Percentiles rank a stretch among this genome's conserved stretches.
phyloP scores from a whole-genome alignment of 2,329 filamentous ascomycete genomes.

The Diaporthe caulivora region DNA sequence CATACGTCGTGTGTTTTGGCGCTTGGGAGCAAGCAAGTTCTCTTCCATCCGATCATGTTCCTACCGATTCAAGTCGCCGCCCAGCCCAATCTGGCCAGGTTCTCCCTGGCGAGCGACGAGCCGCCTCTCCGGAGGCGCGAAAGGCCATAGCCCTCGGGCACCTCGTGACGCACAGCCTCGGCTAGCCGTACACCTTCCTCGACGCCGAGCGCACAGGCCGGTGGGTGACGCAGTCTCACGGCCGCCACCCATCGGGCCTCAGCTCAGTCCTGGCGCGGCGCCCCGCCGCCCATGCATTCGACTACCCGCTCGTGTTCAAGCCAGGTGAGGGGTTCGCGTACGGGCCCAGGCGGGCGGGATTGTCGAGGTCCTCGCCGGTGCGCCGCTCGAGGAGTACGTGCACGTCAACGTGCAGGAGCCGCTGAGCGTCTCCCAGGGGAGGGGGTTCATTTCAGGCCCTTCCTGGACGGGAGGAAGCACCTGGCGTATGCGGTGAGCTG shows the following conservation, averaged over 20 bases:
- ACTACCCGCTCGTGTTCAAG: constrained; percentile 56
- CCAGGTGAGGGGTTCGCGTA: constrained; percentile 65
- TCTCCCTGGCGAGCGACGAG: constrained; percentile 49
- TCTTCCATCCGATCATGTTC: background rate
- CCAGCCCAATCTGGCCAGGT: constrained; percentile 50
- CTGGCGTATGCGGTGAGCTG: constrained; percentile 13
- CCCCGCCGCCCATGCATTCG: constrained; percentile 53
- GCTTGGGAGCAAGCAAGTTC: background rate
- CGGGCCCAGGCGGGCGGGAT: constrained; percentile 61
- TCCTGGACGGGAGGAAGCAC: constrained; percentile 13
- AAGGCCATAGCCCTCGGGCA: constrained; percentile 54
- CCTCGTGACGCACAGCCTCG: constrained; percentile 63
- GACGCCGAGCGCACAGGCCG: constrained; percentile 48
- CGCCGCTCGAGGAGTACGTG: constrained; percentile 53
- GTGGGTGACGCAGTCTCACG: constrained; percentile 40
- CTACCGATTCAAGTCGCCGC: background rate
- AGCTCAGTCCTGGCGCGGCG: constrained; percentile 46
- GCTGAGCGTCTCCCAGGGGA: too few species aligned
- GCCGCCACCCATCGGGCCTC: constrained; percentile 53
- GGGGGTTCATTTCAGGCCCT: constrained; percentile 57
- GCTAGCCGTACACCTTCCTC: constrained; percentile 57
- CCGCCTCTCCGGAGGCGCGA: constrained; percentile 52
- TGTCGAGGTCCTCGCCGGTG: constrained; percentile 55
- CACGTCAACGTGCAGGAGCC: too few species aligned
- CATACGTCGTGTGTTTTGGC: background rate